Base-by-base conservation (phyloP, 2,329 filamentous ascomycete species). In the Colletotrichum sp. region DNA sequence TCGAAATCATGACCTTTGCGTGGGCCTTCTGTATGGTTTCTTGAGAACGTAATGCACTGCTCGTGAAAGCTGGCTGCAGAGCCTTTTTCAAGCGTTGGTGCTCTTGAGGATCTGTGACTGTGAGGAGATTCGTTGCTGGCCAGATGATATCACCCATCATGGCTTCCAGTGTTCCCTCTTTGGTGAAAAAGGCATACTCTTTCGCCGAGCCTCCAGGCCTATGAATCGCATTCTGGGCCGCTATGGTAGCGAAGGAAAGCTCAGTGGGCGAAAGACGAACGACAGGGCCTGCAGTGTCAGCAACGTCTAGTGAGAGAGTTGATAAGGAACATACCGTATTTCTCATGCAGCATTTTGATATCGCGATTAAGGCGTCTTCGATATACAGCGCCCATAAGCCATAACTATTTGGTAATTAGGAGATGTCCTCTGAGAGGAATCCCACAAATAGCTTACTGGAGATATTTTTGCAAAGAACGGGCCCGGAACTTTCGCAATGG, bases 141-240 rank as follows among this genome's bases (percentile, higher is more conserved):
- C 70, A 72, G 14, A 72, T 68, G 13, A 72, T 72, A 14, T 72
- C 52, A 9, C 70, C 70, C 63, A 72, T 72, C 63, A 72, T 68
- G 16, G 70, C 63, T 32, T 72, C 70, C 18, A 72, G 21, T 24
- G 70, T 72, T n/a, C 36, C 63, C 8, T 68, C 70, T 52, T 72
- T 72, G 6, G 70, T 72, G 21, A 72, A 67, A 12, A 67, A 72
- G 3, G 26, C 4, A 6, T 14, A 8, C 26, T 36, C 14, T 16
- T 72, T 72, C 8, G n/a, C 24, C 0, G 63, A 68, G 13, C 24
- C n/a, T 7, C 26, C 34, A 7, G 63, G 70, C 14, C 55, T 26
- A 21, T 72, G 70, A 18, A 72, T 72, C 0, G 70, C 64, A 16
- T 21, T 61, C 14, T 72, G 70, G 13, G 70, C 70, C 28, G 32